Evolutionary conservation across 2,329 filamentous ascomycete genomes (phyloP).

Genomic region (Escovopsis sp.): DNA sequence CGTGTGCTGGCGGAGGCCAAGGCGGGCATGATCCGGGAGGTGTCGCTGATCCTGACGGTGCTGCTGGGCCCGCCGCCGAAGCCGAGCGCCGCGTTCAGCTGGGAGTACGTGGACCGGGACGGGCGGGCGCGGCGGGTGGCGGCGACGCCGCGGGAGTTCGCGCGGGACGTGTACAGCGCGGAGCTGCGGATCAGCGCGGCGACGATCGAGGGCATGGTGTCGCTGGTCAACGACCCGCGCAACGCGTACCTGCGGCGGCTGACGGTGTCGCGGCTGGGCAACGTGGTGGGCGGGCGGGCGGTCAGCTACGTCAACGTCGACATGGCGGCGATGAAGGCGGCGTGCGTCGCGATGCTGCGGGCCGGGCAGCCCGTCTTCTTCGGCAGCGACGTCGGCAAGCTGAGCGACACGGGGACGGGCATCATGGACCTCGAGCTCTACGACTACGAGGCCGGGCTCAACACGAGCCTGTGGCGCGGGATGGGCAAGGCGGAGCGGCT

Average conservation of each 20-base stretch:
- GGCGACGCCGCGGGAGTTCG: slow-evolving; percentile 57
- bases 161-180: slow-evolving; percentile 49
- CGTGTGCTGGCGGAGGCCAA: slow-evolving; percentile 37
- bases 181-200: slow-evolving; percentile 43
- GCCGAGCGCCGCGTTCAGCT: slow-evolving; percentile 57
- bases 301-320: slow-evolving; percentile 75
- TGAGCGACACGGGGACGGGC: slow-evolving; percentile 50
- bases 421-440: slow-evolving; percentile 69
- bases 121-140: slow-evolving; percentile 48
- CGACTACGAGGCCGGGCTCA: slow-evolving; percentile 76
- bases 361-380: slow-evolving; percentile 76
- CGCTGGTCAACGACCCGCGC: slow-evolving; percentile 73
- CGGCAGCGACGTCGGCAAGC: slow-evolving; percentile 76
- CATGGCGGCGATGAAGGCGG: slow-evolving; percentile 55
- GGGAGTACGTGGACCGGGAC: slow-evolving; percentile 62
- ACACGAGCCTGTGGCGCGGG: slow-evolving; percentile 49
- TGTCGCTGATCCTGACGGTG: slow-evolving; percentile 69
- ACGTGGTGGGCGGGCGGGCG: slow-evolving; percentile 61
- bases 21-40: slow-evolving; percentile 61
- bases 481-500: slow-evolving; percentile 66
- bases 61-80: slow-evolving; percentile 67
- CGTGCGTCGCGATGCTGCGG: slow-evolving; percentile 63
- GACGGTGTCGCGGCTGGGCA: slow-evolving; percentile 66
- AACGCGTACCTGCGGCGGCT: slow-evolving; percentile 59
- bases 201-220: slow-evolving; percentile 57